A percentile compares a stretch with the other conserved stretches of the same genome.
Evolutionary conservation across 371 early-diverging fungal species (phyloP).

Genomic region (Mortierella sp.): DNA sequence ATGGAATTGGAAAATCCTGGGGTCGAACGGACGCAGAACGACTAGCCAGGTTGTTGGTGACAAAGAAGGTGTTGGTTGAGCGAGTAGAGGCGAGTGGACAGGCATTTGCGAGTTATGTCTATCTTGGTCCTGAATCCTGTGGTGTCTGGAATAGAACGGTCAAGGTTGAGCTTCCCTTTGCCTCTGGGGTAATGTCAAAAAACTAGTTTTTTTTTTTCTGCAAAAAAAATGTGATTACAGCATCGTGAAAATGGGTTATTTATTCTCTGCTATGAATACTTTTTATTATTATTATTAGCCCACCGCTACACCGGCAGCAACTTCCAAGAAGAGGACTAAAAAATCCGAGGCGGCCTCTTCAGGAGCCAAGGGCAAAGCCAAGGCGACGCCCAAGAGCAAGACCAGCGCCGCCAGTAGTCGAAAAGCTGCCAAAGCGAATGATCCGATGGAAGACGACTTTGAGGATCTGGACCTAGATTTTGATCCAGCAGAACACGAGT

Average conservation of each 20-base stretch:
- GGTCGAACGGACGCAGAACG: conserved; percentile 73
- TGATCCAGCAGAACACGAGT: not conserved
- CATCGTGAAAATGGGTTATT: not conserved
- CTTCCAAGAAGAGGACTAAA: conserved; percentile 14
- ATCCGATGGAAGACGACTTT: conserved; percentile 24
- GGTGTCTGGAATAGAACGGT: conserved; percentile 56
- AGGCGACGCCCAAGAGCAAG: not conserved
- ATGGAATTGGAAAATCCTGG: conserved; percentile 71
- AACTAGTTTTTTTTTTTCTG: not conserved
- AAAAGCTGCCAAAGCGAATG: not conserved
- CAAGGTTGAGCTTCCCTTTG: conserved; percentile 53
- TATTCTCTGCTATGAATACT: not conserved
- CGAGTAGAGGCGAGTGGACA: conserved; percentile 59
- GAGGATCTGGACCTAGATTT: conserved; percentile 19
- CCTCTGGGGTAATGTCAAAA: conserved; percentile 44
- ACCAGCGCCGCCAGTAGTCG: not conserved
- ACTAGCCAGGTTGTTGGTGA: conserved; percentile 69
- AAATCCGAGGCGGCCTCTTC: conserved; percentile 14
- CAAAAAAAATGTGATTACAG: not conserved
- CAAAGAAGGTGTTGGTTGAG: conserved; percentile 70
- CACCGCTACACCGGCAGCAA: conserved; percentile 2
- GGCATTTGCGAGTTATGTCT: conserved; percentile 54
- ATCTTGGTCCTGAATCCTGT: conserved; percentile 54
- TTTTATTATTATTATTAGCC: conserved; percentile 6
- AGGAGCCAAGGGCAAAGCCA: conserved; percentile 13